Evolutionary conservation across 352 stramenopile genomes (phyloP), one percentile per base, ranked within the genome.

Genomic region (Globisporangium echinulatum): DNA sequence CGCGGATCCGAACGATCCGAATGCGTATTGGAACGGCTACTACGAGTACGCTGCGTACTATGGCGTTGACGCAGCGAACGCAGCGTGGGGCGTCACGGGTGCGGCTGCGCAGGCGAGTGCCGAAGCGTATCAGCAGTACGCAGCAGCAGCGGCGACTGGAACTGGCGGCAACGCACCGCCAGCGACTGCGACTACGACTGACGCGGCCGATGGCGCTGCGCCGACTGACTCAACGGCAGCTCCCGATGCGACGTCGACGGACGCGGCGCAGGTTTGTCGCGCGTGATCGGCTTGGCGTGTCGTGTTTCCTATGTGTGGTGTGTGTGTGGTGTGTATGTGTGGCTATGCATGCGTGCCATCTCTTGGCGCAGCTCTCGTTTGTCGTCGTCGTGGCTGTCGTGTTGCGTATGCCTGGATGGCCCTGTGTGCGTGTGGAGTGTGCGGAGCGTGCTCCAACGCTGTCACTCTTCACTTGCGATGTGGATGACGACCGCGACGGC

Each of bases 21-120:
- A 95, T 61, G 80, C 85, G 4, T 95, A 94, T 61, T 95, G 86
- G 86, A 94, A 94, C 39, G 86, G 86, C 13, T 95, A 88, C 59
- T 93, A 95, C 68, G 86, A 93, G 58, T 95, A 95, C 54, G 86
- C 86, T 15, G 86, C 84, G 6, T 95, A 95, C 66, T 95, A 95
- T 49, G 86, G 86, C 7, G 78, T 93, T 50, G 84, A 95, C 54
- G 86, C 84, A 1, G 86, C 86, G 4, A 94, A 94, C 46, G 79
- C 78, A 6, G 86, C 86, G 0, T 95, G 86, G 86, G 86, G 86
- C 19, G 83, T 94, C 14, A 93, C 85, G 0, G 82, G 83, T 19
- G 82, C 78, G 25, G 84, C 84, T 10, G 82, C 84, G 5, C 66
- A 86, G 51, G 72, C 79, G n/a, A 88, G 75, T 48, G 79, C 79